A percentile compares a stretch with the other conserved stretches of the same genome.
These are phyloP conservation scores for Maudiozyma humilis DNA, from an alignment of 1,139 yeast species.

Conservation along the genomic window DNA sequence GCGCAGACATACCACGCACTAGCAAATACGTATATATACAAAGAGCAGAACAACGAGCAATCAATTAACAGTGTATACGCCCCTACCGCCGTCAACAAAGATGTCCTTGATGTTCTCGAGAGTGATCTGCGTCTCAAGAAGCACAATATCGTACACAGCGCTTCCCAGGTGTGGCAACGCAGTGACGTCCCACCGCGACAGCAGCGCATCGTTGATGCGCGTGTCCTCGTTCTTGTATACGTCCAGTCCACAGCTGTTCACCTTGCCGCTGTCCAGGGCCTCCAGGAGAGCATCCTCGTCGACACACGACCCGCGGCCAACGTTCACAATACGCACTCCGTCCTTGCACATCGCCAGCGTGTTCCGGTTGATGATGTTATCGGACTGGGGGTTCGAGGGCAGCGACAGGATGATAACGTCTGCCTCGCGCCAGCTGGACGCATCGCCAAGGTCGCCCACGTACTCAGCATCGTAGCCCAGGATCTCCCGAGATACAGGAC, in stretches of 20 bases:
- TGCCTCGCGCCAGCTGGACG: constrained; percentile 34
- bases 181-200: constrained; percentile 58
- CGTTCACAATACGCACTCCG: constrained; percentile 61
- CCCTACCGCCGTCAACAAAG: constrained; percentile 25
- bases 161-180: constrained; percentile 75
- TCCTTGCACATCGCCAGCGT: constrained; percentile 41
- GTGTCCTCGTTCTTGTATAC: constrained; percentile 67
- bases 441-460: constrained; percentile 34
- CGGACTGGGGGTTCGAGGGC: constrained; percentile 57
- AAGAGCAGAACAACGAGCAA: too few species aligned
- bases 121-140: constrained; percentile 39
- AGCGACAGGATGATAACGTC: constrained; percentile 62
- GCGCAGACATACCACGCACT: too few species aligned
- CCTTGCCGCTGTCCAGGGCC: constrained; percentile 60
- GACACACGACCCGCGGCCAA: constrained; percentile 70
- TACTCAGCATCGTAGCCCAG: constrained; percentile 43
- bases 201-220: constrained; percentile 42
- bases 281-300: constrained; percentile 64
- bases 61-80: constrained; percentile 13
- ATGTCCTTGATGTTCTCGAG: constrained; percentile 44
- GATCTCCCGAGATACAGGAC: constrained; percentile 36
- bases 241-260: constrained; percentile 70
- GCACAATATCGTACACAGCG: constrained; percentile 43
- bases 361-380: constrained; percentile 44
- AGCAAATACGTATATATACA: too few species aligned